These are phyloP conservation scores for Nothophaeocryptopus gaeumannii DNA, from an alignment of 2,329 filamentous ascomycete genomes.

Conservation along the genomic window DNA sequence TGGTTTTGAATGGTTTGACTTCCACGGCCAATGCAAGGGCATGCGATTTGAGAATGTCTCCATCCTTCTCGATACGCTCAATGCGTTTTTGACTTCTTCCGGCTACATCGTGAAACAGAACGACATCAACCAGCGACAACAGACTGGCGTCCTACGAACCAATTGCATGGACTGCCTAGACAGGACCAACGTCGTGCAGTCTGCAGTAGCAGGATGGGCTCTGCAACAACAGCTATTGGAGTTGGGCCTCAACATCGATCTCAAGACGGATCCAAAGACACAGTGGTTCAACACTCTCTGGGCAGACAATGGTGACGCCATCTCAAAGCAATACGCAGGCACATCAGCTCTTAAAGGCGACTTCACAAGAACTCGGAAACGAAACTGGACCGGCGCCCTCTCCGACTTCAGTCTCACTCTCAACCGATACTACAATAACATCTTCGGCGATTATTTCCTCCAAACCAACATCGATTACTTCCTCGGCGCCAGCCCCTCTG, in stretches of 20 bases:
- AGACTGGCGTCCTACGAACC: conserved; percentile 78
- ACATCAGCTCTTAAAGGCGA: conserved; percentile 96
- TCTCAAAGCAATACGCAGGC: conserved; percentile 92
- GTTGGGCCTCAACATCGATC: conserved; percentile 72
- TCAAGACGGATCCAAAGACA: conserved; percentile 73
- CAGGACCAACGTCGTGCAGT: conserved; percentile 93
- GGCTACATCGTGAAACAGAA: conserved; percentile 65
- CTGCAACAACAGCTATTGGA: conserved; percentile 75
- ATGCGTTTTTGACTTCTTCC: conserved; percentile 63
- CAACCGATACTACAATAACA: conserved; percentile 76
- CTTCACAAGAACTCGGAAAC: conserved; percentile 85
- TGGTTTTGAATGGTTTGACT: conserved; percentile 94
- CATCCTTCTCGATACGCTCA: conserved; percentile 68
- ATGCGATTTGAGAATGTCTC: conserved; percentile 98
- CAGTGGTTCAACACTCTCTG: conserved; percentile 95
- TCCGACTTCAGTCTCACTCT: conserved; percentile 89
- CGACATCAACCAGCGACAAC: conserved; percentile 46
- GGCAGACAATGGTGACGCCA: conserved; percentile 93
- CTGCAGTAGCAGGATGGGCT: conserved; percentile 79
- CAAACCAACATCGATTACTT: conserved; percentile 96
- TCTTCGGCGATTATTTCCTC: conserved; percentile 96
- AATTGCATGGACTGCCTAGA: conserved; percentile 99
- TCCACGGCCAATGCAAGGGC: conserved; percentile 84
- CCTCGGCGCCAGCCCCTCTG: conserved; percentile 75
- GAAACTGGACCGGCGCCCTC: conserved; percentile 85